Evolutionary conservation across 345 rosid genomes (phyloP), one percentile per base, ranked within the genome.

Genomic region (Odontarrhena argentea): DNA sequence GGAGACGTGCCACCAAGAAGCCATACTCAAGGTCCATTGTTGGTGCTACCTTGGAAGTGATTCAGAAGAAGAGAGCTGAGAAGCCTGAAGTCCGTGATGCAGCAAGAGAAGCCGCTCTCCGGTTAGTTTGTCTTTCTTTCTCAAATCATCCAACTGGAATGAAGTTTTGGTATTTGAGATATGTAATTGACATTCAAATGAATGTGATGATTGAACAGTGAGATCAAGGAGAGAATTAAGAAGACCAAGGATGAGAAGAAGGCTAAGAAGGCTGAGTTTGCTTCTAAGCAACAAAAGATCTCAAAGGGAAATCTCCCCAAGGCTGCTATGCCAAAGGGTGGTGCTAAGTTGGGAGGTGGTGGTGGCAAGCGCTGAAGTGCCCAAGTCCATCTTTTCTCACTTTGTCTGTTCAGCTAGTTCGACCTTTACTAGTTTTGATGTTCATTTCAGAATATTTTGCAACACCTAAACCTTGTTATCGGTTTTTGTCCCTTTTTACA

Each of bases 1-100:
- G 78, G 71, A 78, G 89, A 55, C 77, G 86, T 8, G 9, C 83
- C 15, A 80, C 86, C 54, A 88, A 83, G 83, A 88, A 88, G 72
- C 89, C 96, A 12, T 86, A 88, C 74, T 88, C 92, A 2, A 81
- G 96, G 76, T 88, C 95, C 15, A 85, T 87, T 61, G 89, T 87
- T 43, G 95, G 87, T 78, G 89, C 87, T 35, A 81, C 87, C 63
- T 81, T 88, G 80, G 89, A 86, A 44, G 86, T 88, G 41, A 86
- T 86, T 37, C 96, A 86, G 69, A 88, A 84, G 81, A 88, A 64
- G 74, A 86, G 92, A 76, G 66, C 84, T 47, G 96, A 86, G 85
- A 88, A 88, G 70, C 92, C 96, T 0, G 92, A 88, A 82, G 87
- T 88, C 15, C 84, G 92, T 55, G 92, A 86, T 79, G 96, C 92